phyloP scores from a whole-genome alignment of 106 monocot species.

The Hemerocallis citrina region DNA sequence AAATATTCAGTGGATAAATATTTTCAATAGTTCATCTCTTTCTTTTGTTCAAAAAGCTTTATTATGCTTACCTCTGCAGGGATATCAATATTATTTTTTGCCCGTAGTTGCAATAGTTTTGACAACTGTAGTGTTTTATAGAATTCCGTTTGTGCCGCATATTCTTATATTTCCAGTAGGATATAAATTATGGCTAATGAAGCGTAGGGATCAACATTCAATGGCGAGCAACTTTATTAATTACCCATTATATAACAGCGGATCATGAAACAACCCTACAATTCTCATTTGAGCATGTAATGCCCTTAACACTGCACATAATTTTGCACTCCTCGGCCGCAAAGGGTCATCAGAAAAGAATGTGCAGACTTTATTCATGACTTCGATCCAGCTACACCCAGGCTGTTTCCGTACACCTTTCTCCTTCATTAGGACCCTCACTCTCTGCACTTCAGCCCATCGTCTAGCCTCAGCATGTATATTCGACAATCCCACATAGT shows the following conservation, averaged over 20 bases:
- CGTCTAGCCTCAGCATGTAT: conserved; percentile 25
- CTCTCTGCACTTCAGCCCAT: conserved; percentile 26
- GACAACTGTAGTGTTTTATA: too few species aligned
- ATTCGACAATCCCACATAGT: conserved; percentile 34
- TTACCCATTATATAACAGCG: neutral
- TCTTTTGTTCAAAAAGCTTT: too few species aligned
- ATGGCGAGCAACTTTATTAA: neutral
- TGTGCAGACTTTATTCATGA: conserved; percentile 5
- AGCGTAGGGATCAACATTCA: too few species aligned
- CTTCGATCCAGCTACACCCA: conserved; percentile 34
- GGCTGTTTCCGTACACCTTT: conserved; percentile 17
- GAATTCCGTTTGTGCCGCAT: too few species aligned
- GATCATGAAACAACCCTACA: neutral
- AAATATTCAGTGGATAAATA: too few species aligned
- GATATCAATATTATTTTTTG: too few species aligned
- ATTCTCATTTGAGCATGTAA: conserved; percentile 12
- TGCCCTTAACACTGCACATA: neutral
- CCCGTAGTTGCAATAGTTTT: too few species aligned
- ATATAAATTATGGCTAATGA: too few species aligned
- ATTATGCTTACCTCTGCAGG: too few species aligned
- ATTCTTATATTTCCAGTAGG: too few species aligned
- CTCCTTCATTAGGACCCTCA: conserved; percentile 20
- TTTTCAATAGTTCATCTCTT: too few species aligned
- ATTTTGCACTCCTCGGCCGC: conserved; percentile 11
- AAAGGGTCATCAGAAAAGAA: conserved; percentile 2